Percentiles rank a stretch among this genome's conserved stretches.
Evolutionary conservation across 75 land plant species (phyloP).

Genomic region (Picea glauca): DNA sequence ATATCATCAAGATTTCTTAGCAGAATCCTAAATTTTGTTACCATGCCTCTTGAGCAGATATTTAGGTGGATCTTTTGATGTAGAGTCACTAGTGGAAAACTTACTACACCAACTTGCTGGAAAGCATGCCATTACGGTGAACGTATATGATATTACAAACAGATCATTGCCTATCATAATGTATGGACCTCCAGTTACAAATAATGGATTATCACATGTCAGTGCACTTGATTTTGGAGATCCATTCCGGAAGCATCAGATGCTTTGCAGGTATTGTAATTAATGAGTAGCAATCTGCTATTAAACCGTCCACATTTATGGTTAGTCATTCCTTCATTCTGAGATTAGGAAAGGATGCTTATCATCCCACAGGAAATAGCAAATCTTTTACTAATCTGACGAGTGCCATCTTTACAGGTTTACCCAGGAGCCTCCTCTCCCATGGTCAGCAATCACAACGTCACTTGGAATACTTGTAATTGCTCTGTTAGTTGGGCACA

Average conservation of each 20-base stretch:
- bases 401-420: constrained; percentile 35
- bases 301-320: background rate
- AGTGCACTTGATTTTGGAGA: constrained; percentile 82
- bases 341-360: background rate
- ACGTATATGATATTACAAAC: constrained; percentile 79
- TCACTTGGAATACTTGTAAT: constrained; percentile 57
- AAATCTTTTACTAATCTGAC: background rate
- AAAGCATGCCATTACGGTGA: constrained; percentile 71
- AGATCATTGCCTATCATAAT: constrained; percentile 50
- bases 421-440: constrained; percentile 58
- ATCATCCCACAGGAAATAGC: background rate
- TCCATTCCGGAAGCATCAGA: constrained; percentile 73
- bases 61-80: constrained; percentile 71
- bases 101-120: constrained; percentile 75
- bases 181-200: constrained; percentile 56
- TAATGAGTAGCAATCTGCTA: background rate
- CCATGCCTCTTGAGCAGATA: constrained; percentile 37
- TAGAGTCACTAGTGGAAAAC: constrained; percentile 76
- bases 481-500: constrained; percentile 54
- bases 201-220: constrained; percentile 30
- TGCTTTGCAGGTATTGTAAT: constrained; percentile 75
- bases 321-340: constrained; percentile 2
- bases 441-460: constrained; percentile 54
- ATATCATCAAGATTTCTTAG: no score
- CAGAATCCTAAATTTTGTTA: background rate